phyloP scores from a whole-genome alignment of 1,284 basidiomycete genomes.

The Sutorius eximius region DNA sequence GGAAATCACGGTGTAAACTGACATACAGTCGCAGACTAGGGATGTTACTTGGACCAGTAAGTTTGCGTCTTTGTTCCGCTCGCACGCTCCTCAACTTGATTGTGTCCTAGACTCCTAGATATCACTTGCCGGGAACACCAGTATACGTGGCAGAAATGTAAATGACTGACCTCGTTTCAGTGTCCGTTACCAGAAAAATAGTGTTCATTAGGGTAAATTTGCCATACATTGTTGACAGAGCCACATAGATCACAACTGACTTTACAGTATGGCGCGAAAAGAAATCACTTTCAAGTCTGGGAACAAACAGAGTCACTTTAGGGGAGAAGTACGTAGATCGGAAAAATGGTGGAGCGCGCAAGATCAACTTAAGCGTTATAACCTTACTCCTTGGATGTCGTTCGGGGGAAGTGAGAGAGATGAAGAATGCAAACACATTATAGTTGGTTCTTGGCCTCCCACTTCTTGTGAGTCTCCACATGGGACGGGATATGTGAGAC shows the following conservation, averaged over 20 bases:
- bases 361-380: background rate
- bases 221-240: background rate
- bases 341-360: background rate
- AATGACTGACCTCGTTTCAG: background rate
- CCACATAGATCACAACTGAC: background rate
- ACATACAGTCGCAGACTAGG: too few relatives aligned
- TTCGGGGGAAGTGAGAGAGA: background rate
- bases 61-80: too few relatives aligned
- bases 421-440: background rate
- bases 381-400: background rate
- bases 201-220: background rate
- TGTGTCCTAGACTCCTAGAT: too few relatives aligned
- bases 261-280: background rate
- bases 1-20: too few relatives aligned
- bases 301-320: too few relatives aligned
- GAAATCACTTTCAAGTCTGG: too few relatives aligned
- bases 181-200: background rate
- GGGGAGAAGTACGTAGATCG: background rate
- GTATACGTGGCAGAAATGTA: too few relatives aligned
- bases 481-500: background rate
- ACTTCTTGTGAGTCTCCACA: background rate
- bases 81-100: too few relatives aligned
- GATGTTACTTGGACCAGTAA: too few relatives aligned
- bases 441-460: background rate
- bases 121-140: too few relatives aligned